Evolutionary conservation across 768 basidiomycete species (phyloP), one percentile per base, ranked within the genome.

Genomic region (Naganishia randhawae): DNA sequence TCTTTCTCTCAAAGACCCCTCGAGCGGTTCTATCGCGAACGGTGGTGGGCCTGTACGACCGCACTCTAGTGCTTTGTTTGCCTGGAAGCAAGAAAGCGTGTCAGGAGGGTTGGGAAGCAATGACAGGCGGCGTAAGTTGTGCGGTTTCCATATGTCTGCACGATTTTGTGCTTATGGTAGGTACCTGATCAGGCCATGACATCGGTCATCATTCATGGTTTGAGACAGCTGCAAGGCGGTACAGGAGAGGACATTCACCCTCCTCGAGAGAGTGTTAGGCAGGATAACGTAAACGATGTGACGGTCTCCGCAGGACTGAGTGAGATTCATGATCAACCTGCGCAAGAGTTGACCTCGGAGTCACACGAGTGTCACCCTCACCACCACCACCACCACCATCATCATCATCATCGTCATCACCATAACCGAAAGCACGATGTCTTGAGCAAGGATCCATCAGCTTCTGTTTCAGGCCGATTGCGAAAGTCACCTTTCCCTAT

Each of bases 61-160:
- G 83, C 62, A 88, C 86, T 0, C 83, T 95, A 25, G 81, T 95
- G 29, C 83, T 89, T 22, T 91, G 90, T 0, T 85, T 94, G 11
- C 92, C 92, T 0, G 92, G 92, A 2, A 91, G 89, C 73, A 85
- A 88, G 42, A 92, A 90, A 74, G 92, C 90, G 2, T 91, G 92
- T 45, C 86, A 83, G 70, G 92, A 95, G n/a, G 69, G 69, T 5
- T 66, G 72, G 71, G 67, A 72, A 27, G 71, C 69, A 32, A 81
- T 93, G 7, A 77, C 80, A 16, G 82, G 78, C 6, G 86, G 85
- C 7, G 81, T 92, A 0, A 54, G 78, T 88, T 1, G 80, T 83
- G 3, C 90, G 91, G 79, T 1, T 78, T 91, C 65, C 88, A 90
- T 37, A 83, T 91, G 6, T 83, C 88, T 67, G 82, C 82, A 67